Base-by-base conservation (phyloP, 2,329 filamentous ascomycete genomes). In the Exserohilum rostratum region DNA sequence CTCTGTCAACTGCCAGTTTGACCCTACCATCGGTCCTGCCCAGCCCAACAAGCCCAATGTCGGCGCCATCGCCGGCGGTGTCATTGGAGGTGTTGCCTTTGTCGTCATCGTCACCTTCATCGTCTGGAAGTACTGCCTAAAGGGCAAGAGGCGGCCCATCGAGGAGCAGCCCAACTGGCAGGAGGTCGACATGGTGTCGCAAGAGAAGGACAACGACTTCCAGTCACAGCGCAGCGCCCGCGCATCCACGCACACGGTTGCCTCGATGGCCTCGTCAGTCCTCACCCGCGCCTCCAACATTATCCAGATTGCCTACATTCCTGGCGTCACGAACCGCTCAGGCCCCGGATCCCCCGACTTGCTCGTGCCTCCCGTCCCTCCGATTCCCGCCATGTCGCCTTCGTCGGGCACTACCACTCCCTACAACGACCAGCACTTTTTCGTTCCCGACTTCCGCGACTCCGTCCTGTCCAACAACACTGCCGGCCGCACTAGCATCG, bases 281-380 rank as follows among this genome's bases (percentile, higher is more conserved):
- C 85, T 97, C 57, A 98, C 95, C 15, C 88, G 95, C 58, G 95
- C 95, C 44, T 98, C 95, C 69, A 99, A 99, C 80, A 93, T 99
- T 73, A 99, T 99, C 68, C 95, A 98, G 78, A 99, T 99, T 77
- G 95, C 95, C 51, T 99, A 98, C 76, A 98, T 99, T 63, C 95
- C 95, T 12, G 95, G 95, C 56, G 93, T 98, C 68, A 97, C 91
- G 57, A 97, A 97, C 78, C 86, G 93, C 64, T 92, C 93, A 11
- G 87, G 88, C 6, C 90, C 90, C 5, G 88, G 89, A n/a, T 93
- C 91, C 0, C 90, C 91, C 3, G 87, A 86, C 34, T 80, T 91
- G 17, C 84, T 93, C 46, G 90, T 96, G 4, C 92, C 93, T n/a
- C 93, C 93, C 0, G 93, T 99, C 4, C 95, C 95, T 37, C 92